Evolutionary conservation across 208 protist genomes (phyloP).

Genomic region (Naegleria fowleri): DNA sequence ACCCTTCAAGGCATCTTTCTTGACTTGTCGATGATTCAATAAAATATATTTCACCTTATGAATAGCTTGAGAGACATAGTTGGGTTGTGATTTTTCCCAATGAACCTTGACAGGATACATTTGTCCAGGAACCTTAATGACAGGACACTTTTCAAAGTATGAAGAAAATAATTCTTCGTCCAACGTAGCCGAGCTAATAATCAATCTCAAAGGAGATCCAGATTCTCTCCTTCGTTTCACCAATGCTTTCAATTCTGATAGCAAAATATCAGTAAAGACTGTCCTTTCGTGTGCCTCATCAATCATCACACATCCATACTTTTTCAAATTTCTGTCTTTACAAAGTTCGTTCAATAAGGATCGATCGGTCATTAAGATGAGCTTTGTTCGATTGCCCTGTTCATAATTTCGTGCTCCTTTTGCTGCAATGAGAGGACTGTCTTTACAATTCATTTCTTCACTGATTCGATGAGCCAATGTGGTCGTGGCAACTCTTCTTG

Average conservation of each 20-base stretch:
- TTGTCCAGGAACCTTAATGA: constrained; percentile 59
- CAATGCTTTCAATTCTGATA: constrained; percentile 65
- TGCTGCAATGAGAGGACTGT: background rate
- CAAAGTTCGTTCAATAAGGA: constrained; percentile 66
- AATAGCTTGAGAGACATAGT: constrained; percentile 74
- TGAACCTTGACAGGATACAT: constrained; percentile 66
- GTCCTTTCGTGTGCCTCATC: constrained; percentile 71
- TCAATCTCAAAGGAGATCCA: constrained; percentile 68
- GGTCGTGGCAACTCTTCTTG: constrained; percentile 9
- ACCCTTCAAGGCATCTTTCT: constrained; percentile 48
- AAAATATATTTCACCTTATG: constrained; percentile 79
- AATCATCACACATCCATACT: constrained; percentile 50
- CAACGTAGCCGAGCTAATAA: constrained; percentile 76
- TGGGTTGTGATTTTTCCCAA: constrained; percentile 80
- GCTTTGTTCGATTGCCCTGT: constrained; percentile 35
- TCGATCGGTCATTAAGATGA: constrained; percentile 72
- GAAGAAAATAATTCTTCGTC: constrained; percentile 69
- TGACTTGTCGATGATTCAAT: constrained; percentile 51
- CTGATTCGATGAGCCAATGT: constrained; percentile 18
- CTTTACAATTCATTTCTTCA: background rate
- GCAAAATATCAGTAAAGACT: constrained; percentile 78
- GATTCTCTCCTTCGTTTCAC: constrained; percentile 48
- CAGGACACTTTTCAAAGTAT: constrained; percentile 69
- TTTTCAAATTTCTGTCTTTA: constrained; percentile 51
- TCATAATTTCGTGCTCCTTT: background rate